Base-by-base conservation (phyloP, 2,329 filamentous ascomycete genomes). In the Trichoderma polysporum region DNA sequence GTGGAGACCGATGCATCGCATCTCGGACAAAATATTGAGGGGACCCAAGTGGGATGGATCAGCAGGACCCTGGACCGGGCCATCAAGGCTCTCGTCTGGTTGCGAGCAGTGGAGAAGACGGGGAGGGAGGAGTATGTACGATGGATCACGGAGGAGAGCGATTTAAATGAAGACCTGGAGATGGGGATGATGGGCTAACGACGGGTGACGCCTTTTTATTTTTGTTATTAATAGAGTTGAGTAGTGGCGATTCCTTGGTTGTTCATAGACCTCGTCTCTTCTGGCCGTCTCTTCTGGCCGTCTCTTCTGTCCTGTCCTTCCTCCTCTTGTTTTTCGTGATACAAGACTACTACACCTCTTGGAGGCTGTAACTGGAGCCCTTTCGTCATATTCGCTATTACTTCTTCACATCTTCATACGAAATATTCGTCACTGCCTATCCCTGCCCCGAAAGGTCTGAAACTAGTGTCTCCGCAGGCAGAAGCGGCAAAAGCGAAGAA, bases 1-100 rank as follows among this genome's bases (percentile, higher is more conserved):
- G 60, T 63, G 60, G 60, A 54, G 49, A 41, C n/a, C 17, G 60
- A 33, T 63, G 60, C 49, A 54, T 17, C 39, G 60, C 27, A 54
- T 63, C 35, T 54, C 60, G 45, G 60, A 31, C 17, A 53, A 8
- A 27, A 63, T 53, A 54, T 63, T 54, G 39, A 15, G 57, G 29
- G 37, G 25, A 39, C 22, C n/a, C n/a, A n/a, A n/a, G n/a, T n/a
- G n/a, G n/a, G n/a, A n/a, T n/a, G 35, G 60, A 63, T 63, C 60
- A 54, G 25, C 49, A 63, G 60, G 60, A 45, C 25, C 49, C 49
- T 54, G 17, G 35, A 10, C 60, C 45, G 60, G 49, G 25, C 60
- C 35, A 54, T 63, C 15, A 35, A 41, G 49, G 59, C 25, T 52
- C 47, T 45, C 35, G 13, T n/a, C 41, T 13, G 31, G 56, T n/a